phyloP scores from a whole-genome alignment of 306 rosid species.

The Cicer bijugum region DNA sequence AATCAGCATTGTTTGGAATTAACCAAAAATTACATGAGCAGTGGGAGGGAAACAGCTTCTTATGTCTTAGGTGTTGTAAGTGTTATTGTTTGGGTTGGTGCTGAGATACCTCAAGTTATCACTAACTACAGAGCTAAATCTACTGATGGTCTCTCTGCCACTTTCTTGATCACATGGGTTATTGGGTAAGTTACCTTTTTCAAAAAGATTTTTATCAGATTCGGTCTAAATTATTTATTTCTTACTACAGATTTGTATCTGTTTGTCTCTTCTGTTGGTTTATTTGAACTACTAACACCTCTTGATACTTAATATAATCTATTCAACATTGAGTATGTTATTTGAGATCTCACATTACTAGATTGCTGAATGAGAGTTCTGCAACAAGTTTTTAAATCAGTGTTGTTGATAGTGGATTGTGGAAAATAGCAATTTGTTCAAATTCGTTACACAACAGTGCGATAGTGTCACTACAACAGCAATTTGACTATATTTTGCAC shows the following conservation, averaged over 20 bases:
- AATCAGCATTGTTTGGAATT: slow-evolving; percentile 57
- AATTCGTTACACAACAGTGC: too few species aligned
- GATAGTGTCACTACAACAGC: too few species aligned
- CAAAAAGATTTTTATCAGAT: not conserved
- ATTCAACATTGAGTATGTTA: slow-evolving; percentile 21
- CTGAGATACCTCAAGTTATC: slow-evolving; percentile 85
- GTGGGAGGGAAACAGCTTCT: slow-evolving; percentile 62
- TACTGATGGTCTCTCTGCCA: slow-evolving; percentile 67
- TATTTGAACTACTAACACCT: slow-evolving; percentile 33
- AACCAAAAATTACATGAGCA: slow-evolving; percentile 47
- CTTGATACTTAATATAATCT: not conserved
- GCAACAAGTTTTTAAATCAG: not conserved
- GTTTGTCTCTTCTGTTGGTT: slow-evolving; percentile 13
- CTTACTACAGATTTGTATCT: not conserved
- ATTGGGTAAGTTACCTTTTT: slow-evolving; percentile 59
- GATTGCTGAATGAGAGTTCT: slow-evolving; percentile 15
- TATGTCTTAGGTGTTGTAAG: slow-evolving; percentile 63
- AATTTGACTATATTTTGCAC: too few species aligned
- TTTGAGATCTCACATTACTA: slow-evolving; percentile 21
- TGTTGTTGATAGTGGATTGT: too few species aligned
- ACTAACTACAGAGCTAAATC: slow-evolving; percentile 73
- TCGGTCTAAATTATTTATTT: not conserved
- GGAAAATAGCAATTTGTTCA: too few species aligned
- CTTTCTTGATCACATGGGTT: slow-evolving; percentile 84
- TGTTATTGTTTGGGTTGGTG: slow-evolving; percentile 73